A percentile compares a stretch with the other conserved stretches of the same genome.
These are phyloP conservation scores for Ophiobolus disseminans DNA, from an alignment of 2,329 filamentous ascomycete species.

Conservation along the genomic window DNA sequence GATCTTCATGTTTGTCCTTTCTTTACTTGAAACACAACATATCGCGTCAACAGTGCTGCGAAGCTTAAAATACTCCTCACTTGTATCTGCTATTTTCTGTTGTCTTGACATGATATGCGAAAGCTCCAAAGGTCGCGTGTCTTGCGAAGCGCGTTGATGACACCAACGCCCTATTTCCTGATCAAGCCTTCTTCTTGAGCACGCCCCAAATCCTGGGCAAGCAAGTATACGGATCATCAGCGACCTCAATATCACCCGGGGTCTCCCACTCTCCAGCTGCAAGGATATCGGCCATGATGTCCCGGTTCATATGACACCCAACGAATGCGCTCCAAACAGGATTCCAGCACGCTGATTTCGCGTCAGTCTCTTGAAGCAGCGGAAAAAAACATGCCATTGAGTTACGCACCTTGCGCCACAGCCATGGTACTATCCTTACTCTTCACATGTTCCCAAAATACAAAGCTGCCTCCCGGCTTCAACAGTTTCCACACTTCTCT, in stretches of 20 bases:
- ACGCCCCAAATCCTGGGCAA: not conserved
- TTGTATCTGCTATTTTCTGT: too few relatives aligned
- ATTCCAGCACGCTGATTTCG: constrained; percentile 7
- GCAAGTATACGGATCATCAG: constrained; percentile 1
- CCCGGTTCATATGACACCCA: constrained; percentile 5
- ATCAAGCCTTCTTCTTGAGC: not conserved
- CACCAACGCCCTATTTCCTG: too few relatives aligned
- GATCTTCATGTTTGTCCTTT: too few relatives aligned
- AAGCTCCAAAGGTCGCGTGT: too few relatives aligned
- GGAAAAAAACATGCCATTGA: not conserved
- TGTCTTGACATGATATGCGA: too few relatives aligned
- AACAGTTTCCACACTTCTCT: constrained; percentile 4
- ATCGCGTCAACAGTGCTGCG: too few relatives aligned
- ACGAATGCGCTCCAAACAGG: constrained; percentile 7
- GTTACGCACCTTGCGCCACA: not conserved
- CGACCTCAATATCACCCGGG: constrained; percentile 2
- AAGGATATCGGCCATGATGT: constrained; percentile 5
- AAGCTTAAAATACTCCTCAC: too few relatives aligned
- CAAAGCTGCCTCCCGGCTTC: constrained; percentile 9
- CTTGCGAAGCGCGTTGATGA: not conserved
- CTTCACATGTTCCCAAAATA: constrained; percentile 12
- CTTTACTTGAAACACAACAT: too few relatives aligned
- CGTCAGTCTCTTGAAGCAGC: not conserved
- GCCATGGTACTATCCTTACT: not conserved
- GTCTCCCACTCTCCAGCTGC: constrained; percentile 11